These are phyloP conservation scores for Pythium guiyangense DNA, from an alignment of 352 stramenopile species.

Conservation along the genomic window DNA sequence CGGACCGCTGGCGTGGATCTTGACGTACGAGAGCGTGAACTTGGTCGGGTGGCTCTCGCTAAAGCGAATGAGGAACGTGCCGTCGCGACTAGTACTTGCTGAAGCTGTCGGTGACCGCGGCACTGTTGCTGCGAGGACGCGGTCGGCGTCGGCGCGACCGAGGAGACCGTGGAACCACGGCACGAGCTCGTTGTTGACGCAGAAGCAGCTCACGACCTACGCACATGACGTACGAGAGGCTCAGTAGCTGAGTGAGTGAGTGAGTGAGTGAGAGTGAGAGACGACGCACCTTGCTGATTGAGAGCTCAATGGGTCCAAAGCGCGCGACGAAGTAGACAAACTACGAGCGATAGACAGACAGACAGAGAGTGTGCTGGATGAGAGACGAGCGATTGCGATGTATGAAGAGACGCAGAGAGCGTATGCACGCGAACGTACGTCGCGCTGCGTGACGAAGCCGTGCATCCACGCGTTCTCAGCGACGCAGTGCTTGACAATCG, in stretches of 20 bases:
- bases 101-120: not conserved
- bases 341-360: constrained; percentile 18
- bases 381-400: not conserved
- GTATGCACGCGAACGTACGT: constrained; percentile 26
- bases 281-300: constrained; percentile 34
- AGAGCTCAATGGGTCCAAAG: constrained; percentile 62
- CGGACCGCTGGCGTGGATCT: constrained; percentile 34
- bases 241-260: too few species aligned
- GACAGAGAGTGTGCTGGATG: not conserved
- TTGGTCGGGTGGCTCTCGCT: constrained; percentile 74
- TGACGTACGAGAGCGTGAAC: constrained; percentile 78
- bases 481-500: constrained; percentile 53
- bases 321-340: constrained; percentile 61
- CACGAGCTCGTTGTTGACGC: constrained; percentile 48
- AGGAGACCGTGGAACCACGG: constrained; percentile 75
- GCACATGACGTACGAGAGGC: not conserved
- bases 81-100: too few species aligned
- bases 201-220: constrained; percentile 53
- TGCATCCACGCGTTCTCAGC: constrained; percentile 32
- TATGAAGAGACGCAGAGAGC: not conserved
- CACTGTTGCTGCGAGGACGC: constrained; percentile 18
- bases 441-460: constrained; percentile 36
- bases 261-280: too few species aligned
- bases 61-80: constrained; percentile 73
- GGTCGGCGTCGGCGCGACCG: constrained; percentile 41